Evolutionary conservation across 2,329 filamentous ascomycete genomes (phyloP), one percentile per base, ranked within the genome.

Genomic region (Colletotrichum siamense): DNA sequence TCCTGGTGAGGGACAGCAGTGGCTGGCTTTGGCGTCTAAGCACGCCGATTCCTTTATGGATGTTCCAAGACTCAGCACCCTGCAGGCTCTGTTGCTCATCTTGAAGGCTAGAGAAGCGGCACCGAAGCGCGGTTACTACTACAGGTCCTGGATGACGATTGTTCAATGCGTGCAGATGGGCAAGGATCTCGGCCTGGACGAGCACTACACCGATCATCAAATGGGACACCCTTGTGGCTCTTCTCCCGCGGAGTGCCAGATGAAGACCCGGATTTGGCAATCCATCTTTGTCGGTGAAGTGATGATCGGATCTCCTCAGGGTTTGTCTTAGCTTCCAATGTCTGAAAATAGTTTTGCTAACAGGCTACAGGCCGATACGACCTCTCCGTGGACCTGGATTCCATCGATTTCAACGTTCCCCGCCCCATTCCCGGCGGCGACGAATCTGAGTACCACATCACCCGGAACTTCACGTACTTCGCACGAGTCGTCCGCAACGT

Each of bases 21-120:
- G 97, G 97, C 91, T 99, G 65, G 95, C 95, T 34, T 89, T 99
- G 78, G 96, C 96, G 74, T 94, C 95, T 32, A 94, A 94, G 83
- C 96, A 99, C 81, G 94, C 96, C 79, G 94, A 98, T 83, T 95
- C 94, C 66, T 99, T 98, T 83, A 96, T 98, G 91, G 96, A 98
- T 81, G 92, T 96, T 28, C 96, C 96, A 3, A 91, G 96, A 66
- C 82, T 99, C 63, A 98, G 95, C 85, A 99, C 97, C 0, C 92
- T 99, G 12, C 96, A 99, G 85, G 96, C 96, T 5, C 88, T 98
- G 77, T 87, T 98, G 61, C 93, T 99, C 61, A 89, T 98, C 22
- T 87, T 98, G 59, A 99, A 99, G 84, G 97, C 96, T 2, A 92
- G 96, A 78, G 96, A 99, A 84, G 94, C 95, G n/a, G 93, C 94